A percentile compares a stretch with the other conserved stretches of the same genome.
These are phyloP conservation scores for Phialocephala sp. DNA, from an alignment of 2,329 filamentous ascomycete species.

Conservation along the genomic window DNA sequence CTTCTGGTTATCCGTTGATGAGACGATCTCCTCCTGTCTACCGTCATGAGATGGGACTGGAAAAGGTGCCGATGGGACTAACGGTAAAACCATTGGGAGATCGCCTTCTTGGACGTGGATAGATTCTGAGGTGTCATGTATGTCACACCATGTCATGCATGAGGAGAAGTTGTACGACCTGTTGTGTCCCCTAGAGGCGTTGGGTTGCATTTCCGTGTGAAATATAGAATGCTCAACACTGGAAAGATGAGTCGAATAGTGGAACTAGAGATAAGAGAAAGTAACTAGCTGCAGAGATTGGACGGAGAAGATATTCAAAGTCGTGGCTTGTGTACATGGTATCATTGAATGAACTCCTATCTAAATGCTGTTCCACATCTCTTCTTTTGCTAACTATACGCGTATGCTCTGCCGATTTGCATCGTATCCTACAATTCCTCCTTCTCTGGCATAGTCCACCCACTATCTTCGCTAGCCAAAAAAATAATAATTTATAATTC, in stretches of 20 bases:
- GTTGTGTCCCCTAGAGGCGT: neutral
- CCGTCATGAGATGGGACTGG: too few species aligned
- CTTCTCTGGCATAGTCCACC: too few species aligned
- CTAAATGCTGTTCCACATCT: slow-evolving; percentile 13
- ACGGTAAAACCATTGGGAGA: too few species aligned
- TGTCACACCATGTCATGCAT: neutral
- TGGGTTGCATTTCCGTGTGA: too few species aligned
- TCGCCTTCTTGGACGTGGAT: neutral
- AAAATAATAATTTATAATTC: too few species aligned
- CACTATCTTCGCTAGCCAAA: too few species aligned
- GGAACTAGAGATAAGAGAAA: neutral
- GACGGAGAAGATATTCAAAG: neutral
- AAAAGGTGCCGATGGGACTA: too few species aligned
- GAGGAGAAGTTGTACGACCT: neutral
- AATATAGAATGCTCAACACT: too few species aligned
- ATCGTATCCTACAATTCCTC: slow-evolving; percentile 14
- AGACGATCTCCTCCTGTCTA: too few species aligned
- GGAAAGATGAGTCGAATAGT: neutral
- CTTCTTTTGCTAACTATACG: slow-evolving; percentile 12
- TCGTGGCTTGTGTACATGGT: slow-evolving; percentile 7
- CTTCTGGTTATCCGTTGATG: too few species aligned
- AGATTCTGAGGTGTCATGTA: neutral
- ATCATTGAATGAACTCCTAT: slow-evolving; percentile 24
- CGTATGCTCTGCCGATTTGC: neutral
- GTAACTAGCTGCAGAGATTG: neutral